phyloP scores from a whole-genome alignment of 768 basidiomycete genomes.

The Suillus lakei region DNA sequence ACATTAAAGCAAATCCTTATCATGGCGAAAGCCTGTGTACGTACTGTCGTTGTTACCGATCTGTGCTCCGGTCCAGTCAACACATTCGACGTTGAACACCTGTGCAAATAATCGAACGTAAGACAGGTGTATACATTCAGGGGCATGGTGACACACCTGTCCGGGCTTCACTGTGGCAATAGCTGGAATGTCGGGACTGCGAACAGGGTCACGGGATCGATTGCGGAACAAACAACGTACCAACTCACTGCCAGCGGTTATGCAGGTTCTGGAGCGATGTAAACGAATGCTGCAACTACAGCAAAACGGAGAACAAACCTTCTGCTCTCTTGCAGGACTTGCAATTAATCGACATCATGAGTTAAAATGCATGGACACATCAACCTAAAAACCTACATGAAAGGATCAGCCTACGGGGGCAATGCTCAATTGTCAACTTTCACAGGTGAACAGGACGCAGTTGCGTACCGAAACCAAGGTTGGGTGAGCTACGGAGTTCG shows the following conservation, averaged over 20 bases:
- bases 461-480: conserved; percentile 57
- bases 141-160: conserved; percentile 39
- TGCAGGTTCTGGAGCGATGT: conserved; percentile 55
- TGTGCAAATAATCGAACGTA: conserved; percentile 24
- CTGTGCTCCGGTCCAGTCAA: conserved; percentile 82
- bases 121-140: not conserved
- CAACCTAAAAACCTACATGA: conserved; percentile 50
- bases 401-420: conserved; percentile 63
- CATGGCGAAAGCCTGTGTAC: conserved; percentile 19
- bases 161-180: conserved; percentile 66
- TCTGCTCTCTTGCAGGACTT: conserved; percentile 58
- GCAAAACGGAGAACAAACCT: conserved; percentile 42
- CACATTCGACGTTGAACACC: conserved; percentile 74
- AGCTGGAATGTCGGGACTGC: conserved; percentile 66
- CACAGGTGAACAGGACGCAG: not conserved
- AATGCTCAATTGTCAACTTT: conserved; percentile 1
- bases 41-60: conserved; percentile 76
- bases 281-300: too few relatives aligned
- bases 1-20: not conserved
- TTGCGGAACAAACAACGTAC: not conserved
- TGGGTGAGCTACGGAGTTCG: conserved; percentile 63
- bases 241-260: conserved; percentile 75
- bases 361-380: conserved; percentile 1
- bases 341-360: not conserved
- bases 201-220: conserved; percentile 3